Conservation (phyloP, 805 yeast genomes). For the Spencermartinsiella europaea region DNA sequence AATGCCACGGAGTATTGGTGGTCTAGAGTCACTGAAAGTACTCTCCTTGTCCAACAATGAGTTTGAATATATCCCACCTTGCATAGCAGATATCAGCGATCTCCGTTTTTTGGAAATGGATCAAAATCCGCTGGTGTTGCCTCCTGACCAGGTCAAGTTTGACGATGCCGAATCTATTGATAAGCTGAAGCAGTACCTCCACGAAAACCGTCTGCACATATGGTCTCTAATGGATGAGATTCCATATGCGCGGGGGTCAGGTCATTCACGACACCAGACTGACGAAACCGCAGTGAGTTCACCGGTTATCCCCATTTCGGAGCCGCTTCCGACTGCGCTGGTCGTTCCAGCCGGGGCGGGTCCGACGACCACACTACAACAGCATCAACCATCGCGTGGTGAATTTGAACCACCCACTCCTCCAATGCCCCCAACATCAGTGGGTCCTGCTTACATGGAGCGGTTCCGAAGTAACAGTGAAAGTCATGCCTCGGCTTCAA, state of each 20-base stretch:
- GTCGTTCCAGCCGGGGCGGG: neutral
- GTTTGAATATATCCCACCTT: slow-evolving; percentile 50
- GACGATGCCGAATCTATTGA: slow-evolving; percentile 44
- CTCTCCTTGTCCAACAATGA: slow-evolving; percentile 58
- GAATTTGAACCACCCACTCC: neutral
- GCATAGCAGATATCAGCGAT: slow-evolving; percentile 45
- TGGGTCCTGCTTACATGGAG: slow-evolving; percentile 32
- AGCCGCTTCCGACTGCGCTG: neutral
- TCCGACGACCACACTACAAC: neutral
- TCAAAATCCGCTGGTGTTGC: slow-evolving; percentile 55
- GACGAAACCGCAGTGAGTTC: neutral
- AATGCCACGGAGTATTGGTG: slow-evolving; percentile 43
- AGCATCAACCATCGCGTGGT: neutral
- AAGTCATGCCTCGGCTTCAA: slow-evolving; percentile 42
- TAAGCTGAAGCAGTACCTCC: slow-evolving; percentile 37
- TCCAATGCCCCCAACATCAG: slow-evolving; percentile 21
- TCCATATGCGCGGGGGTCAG: neutral
- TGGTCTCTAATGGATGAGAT: neutral
- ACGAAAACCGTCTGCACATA: slow-evolving; percentile 27
- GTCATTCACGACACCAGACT: neutral
- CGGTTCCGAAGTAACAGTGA: slow-evolving; percentile 37
- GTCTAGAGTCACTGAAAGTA: slow-evolving; percentile 42
- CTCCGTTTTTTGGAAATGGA: slow-evolving; percentile 57
- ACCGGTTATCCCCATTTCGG: neutral
- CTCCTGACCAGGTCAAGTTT: slow-evolving; percentile 37